Base-by-base conservation (phyloP, 352 stramenopile species). In the Globisporangium nodosum region DNA sequence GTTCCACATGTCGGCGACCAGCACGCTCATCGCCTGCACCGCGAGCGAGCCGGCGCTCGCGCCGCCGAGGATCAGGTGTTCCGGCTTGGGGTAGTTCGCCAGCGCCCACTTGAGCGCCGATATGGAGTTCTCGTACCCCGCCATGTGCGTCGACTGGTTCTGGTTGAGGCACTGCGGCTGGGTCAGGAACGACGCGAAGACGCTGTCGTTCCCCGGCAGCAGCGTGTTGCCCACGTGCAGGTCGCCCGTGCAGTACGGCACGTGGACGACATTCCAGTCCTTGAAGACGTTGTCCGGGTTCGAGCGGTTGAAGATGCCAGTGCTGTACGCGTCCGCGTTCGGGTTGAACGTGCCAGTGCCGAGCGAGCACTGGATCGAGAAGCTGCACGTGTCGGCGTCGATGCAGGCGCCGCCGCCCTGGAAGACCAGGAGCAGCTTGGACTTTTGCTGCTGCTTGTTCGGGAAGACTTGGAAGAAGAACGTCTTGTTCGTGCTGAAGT, bases 381-480 rank as follows among this genome's bases (percentile, higher is more conserved):
- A 27, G 24, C 24, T 27, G 24, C 24, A 27, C 24, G 24, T 27
- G 49, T 66, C 48, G 40, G 59, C 47, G 57, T 72, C 68, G n/a
- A 69, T 46, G 42, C 73, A 82, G 7, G 68, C 73, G 47, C 70
- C 70, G 27, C 70, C 70, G 42, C 68, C 73, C 51, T 75, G 68
- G 42, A 79, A 65, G 62, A 69, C 75, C 43, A 82, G 46, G 40
- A 82, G 20, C 20, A 80, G 56, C 61, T 82, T 82, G 40, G 46
- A 65, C 33, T 73, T 66, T 31, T 61, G 43, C 49, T 66, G 53
- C 30, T 64, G 56, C 40, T 61, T 51, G 47, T 66, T 56, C 24
- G 70, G 74, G 47, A 81, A 81, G 43, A 77, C 61, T 52, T 80
- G 71, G 69, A 83, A 81, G 54, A 75, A 76, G 62, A 54, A 79